These are phyloP conservation scores for Ustilago bromivora DNA, from an alignment of 1,284 basidiomycete genomes.

Conservation along the genomic window DNA sequence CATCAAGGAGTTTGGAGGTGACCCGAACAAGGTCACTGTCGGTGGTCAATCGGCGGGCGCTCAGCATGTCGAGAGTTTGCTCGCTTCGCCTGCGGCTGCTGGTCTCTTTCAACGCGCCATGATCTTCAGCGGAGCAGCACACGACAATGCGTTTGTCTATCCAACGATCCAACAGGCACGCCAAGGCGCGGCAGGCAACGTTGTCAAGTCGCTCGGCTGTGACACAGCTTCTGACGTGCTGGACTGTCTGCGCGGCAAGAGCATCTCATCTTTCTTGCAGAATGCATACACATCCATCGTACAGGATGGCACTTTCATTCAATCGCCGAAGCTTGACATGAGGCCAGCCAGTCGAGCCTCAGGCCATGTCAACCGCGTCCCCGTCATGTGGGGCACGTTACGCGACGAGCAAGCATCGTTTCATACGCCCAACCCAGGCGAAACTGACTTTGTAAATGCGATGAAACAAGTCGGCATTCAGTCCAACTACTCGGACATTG, in stretches of 20 bases:
- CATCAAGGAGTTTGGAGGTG: constrained; percentile 77
- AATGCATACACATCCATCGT: constrained; percentile 13
- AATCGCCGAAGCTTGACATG: constrained; percentile 41
- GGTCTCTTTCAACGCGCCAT: constrained; percentile 46
- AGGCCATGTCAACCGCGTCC: constrained; percentile 51
- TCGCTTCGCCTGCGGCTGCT: constrained; percentile 37
- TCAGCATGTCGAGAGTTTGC: constrained; percentile 41
- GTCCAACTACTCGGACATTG: constrained; percentile 38
- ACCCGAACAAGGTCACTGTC: constrained; percentile 77
- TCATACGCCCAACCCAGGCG: constrained; percentile 40
- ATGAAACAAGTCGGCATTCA: constrained; percentile 43
- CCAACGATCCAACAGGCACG: constrained; percentile 25
- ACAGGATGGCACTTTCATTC: constrained; percentile 47
- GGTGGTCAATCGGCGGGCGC: constrained; percentile 90
- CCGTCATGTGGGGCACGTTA: constrained; percentile 52
- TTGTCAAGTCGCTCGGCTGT: constrained; percentile 40
- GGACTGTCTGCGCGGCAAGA: constrained; percentile 44
- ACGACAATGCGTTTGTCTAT: constrained; percentile 33
- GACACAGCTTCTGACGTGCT: constrained; percentile 37
- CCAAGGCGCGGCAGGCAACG: constrained; percentile 11
- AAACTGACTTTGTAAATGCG: constrained; percentile 38
- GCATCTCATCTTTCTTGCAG: constrained; percentile 26
- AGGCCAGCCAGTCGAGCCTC: constrained; percentile 17
- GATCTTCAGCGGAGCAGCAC: constrained; percentile 33
- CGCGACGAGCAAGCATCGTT: constrained; percentile 57